phyloP scores from a whole-genome alignment of 2,329 filamentous ascomycete species.

The Sarocladium kiliense region DNA sequence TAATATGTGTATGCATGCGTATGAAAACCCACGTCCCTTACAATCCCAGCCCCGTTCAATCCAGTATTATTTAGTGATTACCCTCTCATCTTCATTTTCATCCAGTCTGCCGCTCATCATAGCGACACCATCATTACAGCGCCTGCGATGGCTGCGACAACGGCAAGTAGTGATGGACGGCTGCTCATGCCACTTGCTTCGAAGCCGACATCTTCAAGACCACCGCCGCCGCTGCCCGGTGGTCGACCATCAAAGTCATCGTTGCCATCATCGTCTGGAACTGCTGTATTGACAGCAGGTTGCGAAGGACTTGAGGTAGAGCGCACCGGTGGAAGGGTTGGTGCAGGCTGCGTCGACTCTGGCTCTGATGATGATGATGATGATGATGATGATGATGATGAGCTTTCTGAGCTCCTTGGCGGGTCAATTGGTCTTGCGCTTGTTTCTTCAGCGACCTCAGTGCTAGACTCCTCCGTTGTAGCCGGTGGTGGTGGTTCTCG shows the following conservation, averaged over 20 bases:
- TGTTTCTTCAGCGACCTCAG: neutral
- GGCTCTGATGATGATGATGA: too few species aligned
- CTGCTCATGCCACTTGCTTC: neutral
- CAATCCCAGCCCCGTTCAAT: neutral
- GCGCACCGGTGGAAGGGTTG: neutral
- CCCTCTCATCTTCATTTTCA: neutral
- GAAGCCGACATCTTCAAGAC: neutral
- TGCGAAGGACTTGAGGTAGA: neutral
- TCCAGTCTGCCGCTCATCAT: neutral
- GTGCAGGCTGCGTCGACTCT: neutral
- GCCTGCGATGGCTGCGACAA: neutral
- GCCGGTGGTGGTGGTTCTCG: neutral
- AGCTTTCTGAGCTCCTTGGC: neutral
- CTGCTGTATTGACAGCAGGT: neutral
- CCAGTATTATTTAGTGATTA: neutral
- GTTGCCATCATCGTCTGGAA: neutral
- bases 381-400: too few species aligned
- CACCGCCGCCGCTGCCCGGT: conserved; percentile 1
- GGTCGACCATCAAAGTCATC: neutral
- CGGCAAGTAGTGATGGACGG: neutral
- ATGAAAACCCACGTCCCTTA: neutral
- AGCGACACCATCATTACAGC: neutral
- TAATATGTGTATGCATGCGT: neutral
- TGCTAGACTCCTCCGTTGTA: neutral
- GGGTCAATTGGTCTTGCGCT: neutral